Evolutionary conservation across 2,329 filamentous ascomycete species (phyloP).

Genomic region (Fragosphaeria purpurea): DNA sequence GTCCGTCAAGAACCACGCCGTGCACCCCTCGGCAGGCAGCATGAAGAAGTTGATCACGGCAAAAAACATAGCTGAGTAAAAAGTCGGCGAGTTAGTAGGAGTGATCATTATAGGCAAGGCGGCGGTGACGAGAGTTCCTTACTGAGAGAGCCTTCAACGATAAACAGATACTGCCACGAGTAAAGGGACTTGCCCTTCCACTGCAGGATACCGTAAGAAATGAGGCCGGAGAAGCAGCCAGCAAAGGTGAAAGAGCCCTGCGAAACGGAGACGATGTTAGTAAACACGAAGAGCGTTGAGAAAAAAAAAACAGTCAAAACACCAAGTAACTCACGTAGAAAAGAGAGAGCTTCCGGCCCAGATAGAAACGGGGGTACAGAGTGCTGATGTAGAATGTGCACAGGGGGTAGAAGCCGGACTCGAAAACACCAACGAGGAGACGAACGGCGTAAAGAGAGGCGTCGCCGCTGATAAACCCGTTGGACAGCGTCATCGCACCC

Average conservation of each 20-base stretch:
- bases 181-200: constrained; percentile 22
- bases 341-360: constrained; percentile 40
- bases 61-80: constrained; percentile 19
- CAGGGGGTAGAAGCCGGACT: constrained; percentile 49
- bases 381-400: constrained; percentile 47
- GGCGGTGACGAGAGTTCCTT: too few species aligned
- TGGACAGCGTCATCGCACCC: constrained; percentile 20
- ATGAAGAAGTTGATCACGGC: constrained; percentile 40
- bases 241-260: neutral
- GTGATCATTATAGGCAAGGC: too few species aligned
- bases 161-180: constrained; percentile 34
- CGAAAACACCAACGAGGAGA: constrained; percentile 16
- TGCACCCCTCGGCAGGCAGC: constrained; percentile 63
- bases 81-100: too few species aligned
- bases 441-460: constrained; percentile 16
- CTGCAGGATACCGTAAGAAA: constrained; percentile 29
- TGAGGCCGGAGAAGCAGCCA: constrained; percentile 3
- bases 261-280: too few species aligned
- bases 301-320: constrained; percentile 47
- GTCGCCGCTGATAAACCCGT: constrained; percentile 21
- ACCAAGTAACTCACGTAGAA: constrained; percentile 46
- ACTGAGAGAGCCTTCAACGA: constrained; percentile 31
- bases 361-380: constrained; percentile 49
- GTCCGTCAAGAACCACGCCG: constrained; percentile 28
- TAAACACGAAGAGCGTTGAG: constrained; percentile 13